phyloP scores from a whole-genome alignment of 495 filamentous ascomycete genomes.

The Pseudevernia furfuracea region DNA sequence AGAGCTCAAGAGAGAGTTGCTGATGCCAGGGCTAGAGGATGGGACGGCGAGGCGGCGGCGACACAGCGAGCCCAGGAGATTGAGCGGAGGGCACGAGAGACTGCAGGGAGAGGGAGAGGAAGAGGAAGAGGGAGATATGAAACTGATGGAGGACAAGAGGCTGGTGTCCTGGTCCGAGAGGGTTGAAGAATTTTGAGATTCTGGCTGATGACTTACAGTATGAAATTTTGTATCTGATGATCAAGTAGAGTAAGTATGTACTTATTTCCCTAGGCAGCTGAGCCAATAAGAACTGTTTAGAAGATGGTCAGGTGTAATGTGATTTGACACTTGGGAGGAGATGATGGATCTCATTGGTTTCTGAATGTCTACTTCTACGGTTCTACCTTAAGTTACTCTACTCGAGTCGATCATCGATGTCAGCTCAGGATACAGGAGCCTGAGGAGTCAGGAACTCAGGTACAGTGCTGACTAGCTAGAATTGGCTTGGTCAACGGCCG shows the following conservation, averaged over 20 bases:
- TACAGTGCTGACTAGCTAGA: not conserved
- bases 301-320: too few relatives aligned
- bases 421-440: too few relatives aligned
- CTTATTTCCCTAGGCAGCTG: too few relatives aligned
- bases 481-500: not conserved
- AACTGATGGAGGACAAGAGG: constrained; percentile 11
- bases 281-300: too few relatives aligned
- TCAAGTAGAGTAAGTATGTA: too few relatives aligned
- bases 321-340: not conserved
- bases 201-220: not conserved
- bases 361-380: too few relatives aligned
- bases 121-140: constrained; percentile 1
- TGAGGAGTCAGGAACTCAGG: too few relatives aligned
- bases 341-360: too few relatives aligned
- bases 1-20: not conserved
- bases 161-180: constrained; percentile 2
- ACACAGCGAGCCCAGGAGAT: constrained; percentile 9
- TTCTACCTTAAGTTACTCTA: too few relatives aligned
- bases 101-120: constrained; percentile 2
- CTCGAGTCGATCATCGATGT: too few relatives aligned
- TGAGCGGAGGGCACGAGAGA: constrained; percentile 11
- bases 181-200: not conserved
- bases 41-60: constrained; percentile 3
- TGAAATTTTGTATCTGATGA: not conserved
- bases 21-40: not conserved